These are phyloP conservation scores for Penicillium turbatum DNA, from an alignment of 495 filamentous ascomycete species.

Conservation along the genomic window DNA sequence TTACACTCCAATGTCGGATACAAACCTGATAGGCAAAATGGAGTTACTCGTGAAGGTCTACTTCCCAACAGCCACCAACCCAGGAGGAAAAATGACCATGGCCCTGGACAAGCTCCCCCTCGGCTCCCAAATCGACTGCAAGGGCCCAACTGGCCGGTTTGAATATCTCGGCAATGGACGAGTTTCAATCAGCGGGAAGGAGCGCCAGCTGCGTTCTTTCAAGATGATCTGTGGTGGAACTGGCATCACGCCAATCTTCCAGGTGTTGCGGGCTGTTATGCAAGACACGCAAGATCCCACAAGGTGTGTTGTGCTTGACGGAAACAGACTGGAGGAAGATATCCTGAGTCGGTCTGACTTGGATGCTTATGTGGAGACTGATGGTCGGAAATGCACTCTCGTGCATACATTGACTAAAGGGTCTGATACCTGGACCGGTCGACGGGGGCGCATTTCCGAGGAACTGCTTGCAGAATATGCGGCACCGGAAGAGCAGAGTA, in stretches of 20 bases:
- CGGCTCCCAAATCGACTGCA: slow-evolving; percentile 74
- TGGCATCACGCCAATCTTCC: slow-evolving; percentile 89
- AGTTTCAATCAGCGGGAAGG: slow-evolving; percentile 57
- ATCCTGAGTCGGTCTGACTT: slow-evolving; percentile 79
- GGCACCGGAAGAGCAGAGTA: slow-evolving; percentile 43
- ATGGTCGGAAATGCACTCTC: slow-evolving; percentile 56
- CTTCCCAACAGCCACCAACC: slow-evolving; percentile 51
- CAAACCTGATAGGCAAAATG: slow-evolving; percentile 55
- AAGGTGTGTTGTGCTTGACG: slow-evolving; percentile 68
- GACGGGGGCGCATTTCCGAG: slow-evolving; percentile 63
- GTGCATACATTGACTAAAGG: slow-evolving; percentile 68
- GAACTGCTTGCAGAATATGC: slow-evolving; percentile 61
- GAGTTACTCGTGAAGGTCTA: slow-evolving; percentile 86
- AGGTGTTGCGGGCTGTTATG: slow-evolving; percentile 77
- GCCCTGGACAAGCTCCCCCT: slow-evolving; percentile 69
- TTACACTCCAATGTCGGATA: slow-evolving; percentile 83
- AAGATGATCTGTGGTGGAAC: slow-evolving; percentile 88
- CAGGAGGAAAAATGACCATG: slow-evolving; percentile 82
- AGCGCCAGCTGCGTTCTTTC: slow-evolving; percentile 61
- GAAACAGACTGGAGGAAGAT: slow-evolving; percentile 76
- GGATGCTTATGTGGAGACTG: slow-evolving; percentile 53
- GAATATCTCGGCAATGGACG: slow-evolving; percentile 68
- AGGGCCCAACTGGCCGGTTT: slow-evolving; percentile 88
- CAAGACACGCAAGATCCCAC: slow-evolving; percentile 54
- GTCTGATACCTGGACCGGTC: slow-evolving; percentile 62